Evolutionary conservation across 106 monocot genomes (phyloP), one percentile per base, ranked within the genome.

Genomic region (Triglochin maritima): DNA sequence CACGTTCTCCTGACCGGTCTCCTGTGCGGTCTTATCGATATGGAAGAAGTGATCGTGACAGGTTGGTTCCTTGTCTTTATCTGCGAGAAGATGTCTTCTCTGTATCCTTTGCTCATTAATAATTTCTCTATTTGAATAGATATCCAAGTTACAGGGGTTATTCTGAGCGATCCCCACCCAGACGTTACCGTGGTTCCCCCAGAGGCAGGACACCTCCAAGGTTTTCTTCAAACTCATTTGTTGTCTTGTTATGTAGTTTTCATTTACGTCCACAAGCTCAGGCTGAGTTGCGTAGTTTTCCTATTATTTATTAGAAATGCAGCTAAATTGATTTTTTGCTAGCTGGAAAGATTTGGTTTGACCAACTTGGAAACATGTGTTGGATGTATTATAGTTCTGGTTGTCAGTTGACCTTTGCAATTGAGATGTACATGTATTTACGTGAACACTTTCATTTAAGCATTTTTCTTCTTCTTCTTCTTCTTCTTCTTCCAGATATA

Each of bases 1-100:
- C 96, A 17, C 96, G 86, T 15, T 85, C 95, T 44, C 85, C 91
- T 29, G 88, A 86, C 56, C 87, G 86, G 45, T 86, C 87, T 54
- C 89, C 92, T 72, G 62, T 88, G 41, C 81, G 92, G 48, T 62
- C 79, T 17, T 73, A 81, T 69, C 82, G 88, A 13, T 89, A 85
- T 67, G 81, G 84, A 52, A 82, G 94, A 64, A 63, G 6, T 72
- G 87, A 88, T n/a, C 83, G 87, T 68, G 87, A 90, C 47, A 86
- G 87, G 88, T 88, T 43, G 16, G 62, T 6, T 49, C 52, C 52
- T 11, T 2, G 11, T 52, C 52, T 52, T 1, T 8, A 11, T 52
- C 7, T 52, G 7, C 11, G 15, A 49, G 9, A 76, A 50, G 44
- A 3, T 56, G 47, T 1, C 3, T 9, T 4, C 44, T 3, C 2